A percentile compares a stretch with the other conserved stretches of the same genome.
Evolutionary conservation across 2,329 filamentous ascomycete genomes (phyloP).

Genomic region (Tympanopsis confertula): DNA sequence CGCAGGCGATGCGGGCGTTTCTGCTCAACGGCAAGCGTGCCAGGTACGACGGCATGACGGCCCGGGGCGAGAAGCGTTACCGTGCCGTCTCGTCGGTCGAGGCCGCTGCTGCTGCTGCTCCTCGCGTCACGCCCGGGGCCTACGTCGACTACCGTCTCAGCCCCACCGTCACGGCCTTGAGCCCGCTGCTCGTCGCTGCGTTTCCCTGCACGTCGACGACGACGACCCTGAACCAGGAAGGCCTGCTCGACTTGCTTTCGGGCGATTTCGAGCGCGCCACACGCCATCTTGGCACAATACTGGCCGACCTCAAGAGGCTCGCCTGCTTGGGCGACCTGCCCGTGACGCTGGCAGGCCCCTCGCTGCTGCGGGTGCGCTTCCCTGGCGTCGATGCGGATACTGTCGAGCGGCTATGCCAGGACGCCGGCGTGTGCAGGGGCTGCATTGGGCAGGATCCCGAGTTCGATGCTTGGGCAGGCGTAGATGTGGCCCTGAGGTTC

Average conservation of each 20-base stretch:
- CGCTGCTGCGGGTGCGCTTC: not conserved
- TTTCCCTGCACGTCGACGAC: not conserved
- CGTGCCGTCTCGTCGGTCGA: not conserved
- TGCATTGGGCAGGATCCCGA: not conserved
- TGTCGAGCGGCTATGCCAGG: not conserved
- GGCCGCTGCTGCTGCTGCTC: no score
- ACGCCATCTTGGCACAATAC: not conserved
- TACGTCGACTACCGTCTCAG: not conserved
- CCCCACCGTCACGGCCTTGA: not conserved
- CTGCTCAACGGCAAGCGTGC: not conserved
- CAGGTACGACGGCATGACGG: not conserved
- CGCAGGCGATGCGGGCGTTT: not conserved
- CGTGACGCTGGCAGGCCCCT: not conserved
- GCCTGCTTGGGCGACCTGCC: not conserved
- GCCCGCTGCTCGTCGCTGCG: not conserved
- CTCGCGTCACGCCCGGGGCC: not conserved
- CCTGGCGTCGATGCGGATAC: not conserved
- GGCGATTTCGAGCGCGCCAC: not conserved
- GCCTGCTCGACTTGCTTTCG: not conserved
- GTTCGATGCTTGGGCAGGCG: not conserved
- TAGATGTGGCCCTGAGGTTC: not conserved
- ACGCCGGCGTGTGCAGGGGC: not conserved
- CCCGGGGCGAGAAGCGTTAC: not conserved
- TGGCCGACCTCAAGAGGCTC: not conserved
- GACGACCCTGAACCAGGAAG: not conserved